A percentile compares a stretch with the other conserved stretches of the same genome.
These are phyloP conservation scores for Flaveria ramosissima DNA, from an alignment of 129 eudicot genomes.

Conservation along the genomic window DNA sequence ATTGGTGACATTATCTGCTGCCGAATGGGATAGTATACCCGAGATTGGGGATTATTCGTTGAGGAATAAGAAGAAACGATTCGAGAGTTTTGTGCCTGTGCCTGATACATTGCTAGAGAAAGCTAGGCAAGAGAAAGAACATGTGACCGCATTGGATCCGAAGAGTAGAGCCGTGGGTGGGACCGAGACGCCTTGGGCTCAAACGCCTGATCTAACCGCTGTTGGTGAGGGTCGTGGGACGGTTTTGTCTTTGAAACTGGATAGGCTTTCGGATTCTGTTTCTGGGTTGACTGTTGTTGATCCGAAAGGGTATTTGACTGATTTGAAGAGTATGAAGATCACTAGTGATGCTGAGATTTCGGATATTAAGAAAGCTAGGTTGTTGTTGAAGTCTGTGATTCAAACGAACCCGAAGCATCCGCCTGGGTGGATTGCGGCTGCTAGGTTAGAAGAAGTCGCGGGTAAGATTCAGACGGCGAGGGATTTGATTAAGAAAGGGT, in stretches of 20 bases:
- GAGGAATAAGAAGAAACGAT: conserved; percentile 87
- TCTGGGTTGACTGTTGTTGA: conserved; percentile 85
- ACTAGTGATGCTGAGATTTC: conserved; percentile 96
- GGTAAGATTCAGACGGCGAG: conserved; percentile 79
- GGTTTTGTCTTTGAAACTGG: conserved; percentile 81
- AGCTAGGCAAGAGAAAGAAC: conserved; percentile 91
- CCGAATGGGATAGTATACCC: conserved; percentile 91
- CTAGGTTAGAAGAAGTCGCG: conserved; percentile 87
- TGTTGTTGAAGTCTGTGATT: conserved; percentile 80
- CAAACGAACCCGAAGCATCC: conserved; percentile 91
- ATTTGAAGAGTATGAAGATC: conserved; percentile 90
- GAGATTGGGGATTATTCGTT: conserved; percentile 91
- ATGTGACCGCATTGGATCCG: conserved; percentile 85
- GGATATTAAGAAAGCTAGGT: conserved; percentile 80
- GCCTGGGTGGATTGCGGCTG: conserved; percentile 96
- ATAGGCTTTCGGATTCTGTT: conserved; percentile 83
- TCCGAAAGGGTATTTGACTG: conserved; percentile 92
- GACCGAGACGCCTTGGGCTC: conserved; percentile 82
- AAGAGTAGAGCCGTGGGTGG: conserved; percentile 91
- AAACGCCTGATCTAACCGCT: conserved; percentile 94
- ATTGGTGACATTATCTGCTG: conserved; percentile 54
- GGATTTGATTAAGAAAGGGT: conserved; percentile 67
- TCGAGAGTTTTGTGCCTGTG: conserved; percentile 87
- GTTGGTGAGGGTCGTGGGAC: conserved; percentile 98
- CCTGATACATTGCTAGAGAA: conserved; percentile 91